Base-by-base conservation (phyloP, 2,329 filamentous ascomycete genomes). In the Claviceps paspali region DNA sequence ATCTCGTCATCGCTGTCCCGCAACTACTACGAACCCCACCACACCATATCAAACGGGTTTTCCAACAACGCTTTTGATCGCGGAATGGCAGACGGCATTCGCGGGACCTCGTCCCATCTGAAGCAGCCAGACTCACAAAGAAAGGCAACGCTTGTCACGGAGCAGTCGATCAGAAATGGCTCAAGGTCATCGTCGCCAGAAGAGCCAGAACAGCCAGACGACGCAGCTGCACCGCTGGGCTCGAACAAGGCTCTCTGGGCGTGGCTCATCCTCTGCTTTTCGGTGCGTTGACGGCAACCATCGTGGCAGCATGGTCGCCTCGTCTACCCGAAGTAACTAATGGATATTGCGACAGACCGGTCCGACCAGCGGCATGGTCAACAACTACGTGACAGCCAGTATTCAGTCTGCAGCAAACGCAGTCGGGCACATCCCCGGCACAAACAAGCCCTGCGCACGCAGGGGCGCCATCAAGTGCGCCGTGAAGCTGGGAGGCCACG, bases 211-310 rank as follows among this genome's bases (percentile, higher is more conserved):
- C 30, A 30, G n/a, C 2, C 24, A 4, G 37, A 40, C 19, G 31
- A 38, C 14, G 14, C 22, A 19, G 34, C 29, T 8, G 21, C 35
- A 10, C 41, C 41, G 11, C 8, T 44, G 26, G 24, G 35, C 24
- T 41, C 36, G 9, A 43, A 33, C 9, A 44, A 39, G 33, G 42
- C 44, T 10, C 35, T 46, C 10, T 46, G 41, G 42, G 44, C 38
- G 4, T 46, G 44, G 44, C 15, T 46, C 3, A 46, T 46, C 22
- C 38, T 46, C 10, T 46, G 44, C 26, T 46, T 46, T 17, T 46
- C 44, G 7, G 44, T 46, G 11, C 18, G 21, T 22, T 22, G 21
- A 22, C 5, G 5, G 8, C 21, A 8, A 22, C 21, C 21, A 22
- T 22, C 21, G 8, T 5, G 21, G 5, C 21, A n/a, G n/a, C n/a